A percentile compares a stretch with the other conserved stretches of the same genome.
These are phyloP conservation scores for Cystobasidiaceae sp. DNA, from an alignment of 1,284 basidiomycete genomes.

Conservation along the genomic window DNA sequence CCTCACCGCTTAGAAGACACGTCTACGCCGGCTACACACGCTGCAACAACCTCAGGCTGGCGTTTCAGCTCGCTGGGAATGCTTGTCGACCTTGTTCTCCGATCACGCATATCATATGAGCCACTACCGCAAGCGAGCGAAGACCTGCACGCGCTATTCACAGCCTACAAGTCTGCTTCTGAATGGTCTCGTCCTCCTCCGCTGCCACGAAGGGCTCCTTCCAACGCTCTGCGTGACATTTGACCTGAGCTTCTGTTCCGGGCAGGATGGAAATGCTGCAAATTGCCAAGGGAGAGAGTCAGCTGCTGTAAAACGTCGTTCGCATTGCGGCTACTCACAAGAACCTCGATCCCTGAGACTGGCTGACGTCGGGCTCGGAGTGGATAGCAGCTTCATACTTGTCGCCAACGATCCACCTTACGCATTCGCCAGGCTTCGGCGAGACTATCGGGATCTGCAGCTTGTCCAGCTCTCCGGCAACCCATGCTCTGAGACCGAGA, in stretches of 20 bases:
- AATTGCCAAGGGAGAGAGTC: not conserved
- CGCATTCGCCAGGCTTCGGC: not conserved
- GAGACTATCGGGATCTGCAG: not conserved
- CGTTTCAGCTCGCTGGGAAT: too few relatives aligned
- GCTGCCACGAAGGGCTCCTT: not conserved
- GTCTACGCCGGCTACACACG: too few relatives aligned
- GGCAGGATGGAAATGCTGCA: slow-evolving; percentile 2
- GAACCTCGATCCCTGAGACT: slow-evolving; percentile 7
- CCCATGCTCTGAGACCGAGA: not conserved
- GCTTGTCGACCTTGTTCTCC: not conserved
- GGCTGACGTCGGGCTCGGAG: slow-evolving; percentile 22
- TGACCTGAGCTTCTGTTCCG: slow-evolving; percentile 12
- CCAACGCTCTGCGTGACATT: not conserved
- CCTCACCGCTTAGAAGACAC: too few relatives aligned
- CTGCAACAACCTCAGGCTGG: too few relatives aligned
- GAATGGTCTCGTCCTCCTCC: not conserved
- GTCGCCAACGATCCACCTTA: slow-evolving; percentile 13
- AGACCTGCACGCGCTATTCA: not conserved
- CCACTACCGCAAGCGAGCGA: not conserved
- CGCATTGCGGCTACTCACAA: not conserved
- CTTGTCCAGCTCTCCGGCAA: not conserved
- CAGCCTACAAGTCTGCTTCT: not conserved
- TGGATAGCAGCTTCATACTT: slow-evolving; percentile 2
- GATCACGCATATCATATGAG: not conserved
- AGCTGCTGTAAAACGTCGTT: not conserved